Percentiles rank a stretch among this genome's conserved stretches.
These are phyloP conservation scores for Cucumis sativus DNA, from an alignment of 306 rosid genomes.

Conservation along the genomic window DNA sequence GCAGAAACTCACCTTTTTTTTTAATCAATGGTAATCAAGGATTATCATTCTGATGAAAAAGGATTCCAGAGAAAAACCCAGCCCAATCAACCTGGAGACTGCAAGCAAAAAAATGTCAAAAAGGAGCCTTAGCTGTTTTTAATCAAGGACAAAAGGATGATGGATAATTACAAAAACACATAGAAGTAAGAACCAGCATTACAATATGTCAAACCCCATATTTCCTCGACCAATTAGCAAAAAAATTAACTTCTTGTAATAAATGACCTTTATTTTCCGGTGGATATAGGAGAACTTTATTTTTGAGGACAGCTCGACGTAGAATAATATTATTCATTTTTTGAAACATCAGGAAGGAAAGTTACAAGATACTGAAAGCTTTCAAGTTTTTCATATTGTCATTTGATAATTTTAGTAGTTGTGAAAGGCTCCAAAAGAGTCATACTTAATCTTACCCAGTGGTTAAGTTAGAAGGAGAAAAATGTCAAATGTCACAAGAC, in stretches of 20 bases:
- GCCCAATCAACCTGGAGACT: neutral
- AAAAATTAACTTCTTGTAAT: neutral
- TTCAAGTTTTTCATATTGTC: neutral
- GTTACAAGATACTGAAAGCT: neutral
- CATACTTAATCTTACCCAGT: neutral
- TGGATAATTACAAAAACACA: neutral
- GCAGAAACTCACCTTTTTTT: neutral
- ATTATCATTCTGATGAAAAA: neutral
- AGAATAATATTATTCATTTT: neutral
- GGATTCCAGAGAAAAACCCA: neutral
- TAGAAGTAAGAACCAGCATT: neutral
- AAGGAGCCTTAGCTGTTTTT: neutral
- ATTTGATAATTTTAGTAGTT: neutral
- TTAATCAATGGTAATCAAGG: neutral
- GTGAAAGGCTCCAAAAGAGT: neutral
- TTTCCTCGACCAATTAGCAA: neutral
- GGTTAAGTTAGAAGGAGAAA: neutral
- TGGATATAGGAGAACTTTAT: neutral
- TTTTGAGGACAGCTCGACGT: neutral
- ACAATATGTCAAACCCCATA: neutral
- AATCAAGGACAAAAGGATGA: neutral
- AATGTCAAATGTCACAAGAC: neutral
- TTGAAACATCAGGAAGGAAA: neutral
- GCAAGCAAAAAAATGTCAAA: neutral
- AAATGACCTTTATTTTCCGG: neutral